Conservation (phyloP, 306 rosid genomes). For the Cucumis hystrix region DNA sequence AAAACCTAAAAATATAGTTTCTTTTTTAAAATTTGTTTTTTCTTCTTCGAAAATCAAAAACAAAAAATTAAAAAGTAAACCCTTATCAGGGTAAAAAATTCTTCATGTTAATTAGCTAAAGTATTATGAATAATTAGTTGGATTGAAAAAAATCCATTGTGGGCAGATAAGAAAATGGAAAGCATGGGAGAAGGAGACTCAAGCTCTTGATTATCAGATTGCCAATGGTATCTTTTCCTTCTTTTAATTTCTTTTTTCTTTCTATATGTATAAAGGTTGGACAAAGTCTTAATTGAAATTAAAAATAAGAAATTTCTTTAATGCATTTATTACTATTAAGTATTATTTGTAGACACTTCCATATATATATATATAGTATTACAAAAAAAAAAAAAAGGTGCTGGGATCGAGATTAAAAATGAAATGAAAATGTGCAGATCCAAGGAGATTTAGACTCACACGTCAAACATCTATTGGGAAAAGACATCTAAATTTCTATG, state of each 20-base stretch:
- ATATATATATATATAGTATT: neutral
- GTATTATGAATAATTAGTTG: neutral
- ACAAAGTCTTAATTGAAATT: neutral
- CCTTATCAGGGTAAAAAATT: no score
- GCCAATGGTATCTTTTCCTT: slow-evolving; percentile 27
- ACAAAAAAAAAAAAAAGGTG: neutral
- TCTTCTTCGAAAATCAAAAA: no score
- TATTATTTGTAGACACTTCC: neutral
- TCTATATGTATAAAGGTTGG: neutral
- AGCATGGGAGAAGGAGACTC: slow-evolving; percentile 61
- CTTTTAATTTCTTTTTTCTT: neutral
- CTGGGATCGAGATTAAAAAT: neutral
- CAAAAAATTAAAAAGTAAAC: no score
- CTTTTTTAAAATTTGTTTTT: no score
- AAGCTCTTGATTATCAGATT: slow-evolving; percentile 42
- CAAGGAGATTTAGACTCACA: slow-evolving; percentile 36
- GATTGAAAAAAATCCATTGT: neutral
- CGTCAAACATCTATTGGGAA: slow-evolving; percentile 41
- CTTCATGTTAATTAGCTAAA: no score
- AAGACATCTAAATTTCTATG: slow-evolving; percentile 47
- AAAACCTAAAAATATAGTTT: no score
- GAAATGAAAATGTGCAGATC: slow-evolving; percentile 23
- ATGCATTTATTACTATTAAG: neutral
- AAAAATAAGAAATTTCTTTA: neutral
- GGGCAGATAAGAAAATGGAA: slow-evolving; percentile 56